Evolutionary conservation across 2,329 filamentous ascomycete species (phyloP).

Genomic region (Penicillium sclerotigenum): DNA sequence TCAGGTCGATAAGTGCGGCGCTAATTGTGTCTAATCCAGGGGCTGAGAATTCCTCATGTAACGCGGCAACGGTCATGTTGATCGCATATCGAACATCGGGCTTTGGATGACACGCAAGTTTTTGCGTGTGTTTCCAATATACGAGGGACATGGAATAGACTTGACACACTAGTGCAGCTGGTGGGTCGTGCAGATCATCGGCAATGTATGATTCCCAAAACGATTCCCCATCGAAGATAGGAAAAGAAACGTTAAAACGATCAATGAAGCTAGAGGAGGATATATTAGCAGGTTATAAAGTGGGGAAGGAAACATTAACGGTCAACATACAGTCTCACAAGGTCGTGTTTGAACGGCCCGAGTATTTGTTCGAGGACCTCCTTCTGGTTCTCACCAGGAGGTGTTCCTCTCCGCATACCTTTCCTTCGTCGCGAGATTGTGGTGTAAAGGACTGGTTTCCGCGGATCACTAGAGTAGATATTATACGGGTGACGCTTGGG

Average conservation of each 20-base stretch:
- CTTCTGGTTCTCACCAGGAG: slow-evolving; percentile 49
- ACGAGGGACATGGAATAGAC: slow-evolving; percentile 58
- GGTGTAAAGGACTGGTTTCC: slow-evolving; percentile 47
- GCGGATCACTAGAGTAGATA: slow-evolving; percentile 49
- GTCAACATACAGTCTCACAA: slow-evolving; percentile 51
- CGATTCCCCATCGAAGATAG: slow-evolving; percentile 55
- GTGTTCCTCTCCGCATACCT: slow-evolving; percentile 44
- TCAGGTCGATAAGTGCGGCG: slow-evolving; percentile 57
- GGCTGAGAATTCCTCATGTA: slow-evolving; percentile 59
- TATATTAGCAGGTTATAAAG: not conserved
- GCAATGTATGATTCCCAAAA: slow-evolving; percentile 52
- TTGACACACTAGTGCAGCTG: slow-evolving; percentile 56
- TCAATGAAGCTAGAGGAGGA: slow-evolving; percentile 49
- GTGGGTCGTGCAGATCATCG: slow-evolving; percentile 48
- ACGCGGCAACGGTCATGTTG: slow-evolving; percentile 59
- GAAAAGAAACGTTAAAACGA: slow-evolving; percentile 59
- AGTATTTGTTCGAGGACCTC: slow-evolving; percentile 59
- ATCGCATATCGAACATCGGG: slow-evolving; percentile 61
- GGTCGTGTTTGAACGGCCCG: slow-evolving; percentile 51
- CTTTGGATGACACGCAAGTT: slow-evolving; percentile 46
- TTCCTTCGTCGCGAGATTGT: slow-evolving; percentile 52
- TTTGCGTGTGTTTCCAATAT: slow-evolving; percentile 54
- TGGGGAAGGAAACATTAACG: not conserved
- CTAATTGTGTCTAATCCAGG: slow-evolving; percentile 59
- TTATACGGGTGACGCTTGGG: slow-evolving; percentile 49